These are phyloP conservation scores for Metarhizium guizhouense DNA, from an alignment of 2,329 filamentous ascomycete genomes.

Conservation along the genomic window DNA sequence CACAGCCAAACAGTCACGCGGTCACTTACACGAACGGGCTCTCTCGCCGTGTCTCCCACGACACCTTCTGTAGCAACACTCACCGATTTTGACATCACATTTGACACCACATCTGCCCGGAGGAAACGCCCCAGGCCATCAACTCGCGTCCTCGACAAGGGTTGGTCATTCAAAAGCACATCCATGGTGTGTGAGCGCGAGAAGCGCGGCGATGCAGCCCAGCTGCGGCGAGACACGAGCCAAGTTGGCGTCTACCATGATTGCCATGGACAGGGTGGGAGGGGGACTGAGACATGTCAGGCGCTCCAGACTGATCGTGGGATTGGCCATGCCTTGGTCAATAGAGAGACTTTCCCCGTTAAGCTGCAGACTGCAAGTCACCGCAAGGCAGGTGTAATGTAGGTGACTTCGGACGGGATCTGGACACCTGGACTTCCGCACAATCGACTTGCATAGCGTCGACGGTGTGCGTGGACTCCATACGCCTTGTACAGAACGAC, in stretches of 20 bases:
- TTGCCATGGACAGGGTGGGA: not conserved
- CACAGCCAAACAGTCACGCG: constrained; percentile 1
- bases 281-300: constrained; percentile 5
- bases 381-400: not conserved
- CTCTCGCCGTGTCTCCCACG: not conserved
- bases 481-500: not conserved
- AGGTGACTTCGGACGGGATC: not conserved
- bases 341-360: not conserved
- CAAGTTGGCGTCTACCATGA: not conserved
- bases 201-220: not conserved
- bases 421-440: not conserved
- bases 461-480: not conserved
- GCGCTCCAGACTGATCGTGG: constrained; percentile 2
- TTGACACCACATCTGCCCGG: not conserved
- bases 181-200: not conserved
- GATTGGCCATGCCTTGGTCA: constrained; percentile 1
- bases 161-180: not conserved
- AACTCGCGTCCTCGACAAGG: not conserved
- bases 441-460: not conserved
- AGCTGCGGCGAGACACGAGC: constrained; percentile 1
- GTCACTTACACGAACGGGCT: constrained; percentile 3
- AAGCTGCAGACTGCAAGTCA: constrained; percentile 6
- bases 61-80: not conserved
- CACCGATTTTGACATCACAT: constrained; percentile 2
- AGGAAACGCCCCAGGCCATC: not conserved